Evolutionary conservation across 257 asterid genomes (phyloP), one percentile per base, ranked within the genome.

Genomic region (Forsythia suspensa): DNA sequence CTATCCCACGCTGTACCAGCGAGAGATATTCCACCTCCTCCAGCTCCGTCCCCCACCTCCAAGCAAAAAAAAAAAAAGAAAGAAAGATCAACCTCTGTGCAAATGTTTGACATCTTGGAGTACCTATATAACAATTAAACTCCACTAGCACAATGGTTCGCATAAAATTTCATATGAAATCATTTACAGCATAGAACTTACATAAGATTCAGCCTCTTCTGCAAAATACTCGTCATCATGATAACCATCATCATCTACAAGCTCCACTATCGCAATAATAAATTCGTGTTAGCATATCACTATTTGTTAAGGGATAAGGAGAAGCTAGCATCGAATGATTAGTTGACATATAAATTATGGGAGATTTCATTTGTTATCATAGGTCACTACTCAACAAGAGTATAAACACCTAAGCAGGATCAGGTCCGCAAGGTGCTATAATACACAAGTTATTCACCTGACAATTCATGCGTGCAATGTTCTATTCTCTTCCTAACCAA

Each of bases 31-130:
- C 98, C 98, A 76, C 96, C 97, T 73, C 98, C 98, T 77, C 93
- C 98, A 42, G 91, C 88, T 76, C 98, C 98, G 85, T 95, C 98
- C 55, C 98, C 97, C 73, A 69, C 84, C 98, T 94, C 83, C 84
- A 79, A 72, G 55, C 8, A 34, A 5, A 69, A 73, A 20, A 12
- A 37, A 57, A 66, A 20, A 77, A 39, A 72, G 12, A 71, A 75
- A 66, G 66, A 79, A 38, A 46, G 10, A 52, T 67, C 11, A 12
- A 71, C 9, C 71, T 51, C 67, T 70, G 29, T 36, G 1, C 57
- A 67, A 63, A 76, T 71, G 57, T 48, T 24, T 66, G 8, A 18
- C 15, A 6, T 55, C 8, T 13, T 21, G 39, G 55, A 5, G 13
- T 11, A 61, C 16, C 12, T 12, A 21, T 24, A 5, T 52, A 44